These are phyloP conservation scores for Geotrichum klebahnii DNA, from an alignment of 1,139 yeast genomes.

Conservation along the genomic window DNA sequence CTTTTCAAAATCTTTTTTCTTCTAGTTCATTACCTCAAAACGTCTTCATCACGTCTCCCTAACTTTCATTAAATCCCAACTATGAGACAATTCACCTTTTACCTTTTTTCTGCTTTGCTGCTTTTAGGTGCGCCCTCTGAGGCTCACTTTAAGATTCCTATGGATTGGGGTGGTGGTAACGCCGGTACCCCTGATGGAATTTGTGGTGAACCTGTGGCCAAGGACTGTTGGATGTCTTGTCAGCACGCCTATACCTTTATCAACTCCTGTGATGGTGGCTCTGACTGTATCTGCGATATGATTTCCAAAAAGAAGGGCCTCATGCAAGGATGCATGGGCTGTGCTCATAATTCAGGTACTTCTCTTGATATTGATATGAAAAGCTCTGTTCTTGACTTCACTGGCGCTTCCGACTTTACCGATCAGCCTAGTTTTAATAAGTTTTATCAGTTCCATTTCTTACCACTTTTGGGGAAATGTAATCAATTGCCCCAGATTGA, in stretches of 20 bases:
- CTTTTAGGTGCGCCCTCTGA: conserved; percentile 11
- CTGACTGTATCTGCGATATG: conserved; percentile 17
- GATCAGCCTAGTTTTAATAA: conserved; percentile 14
- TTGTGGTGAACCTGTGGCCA: conserved; percentile 19
- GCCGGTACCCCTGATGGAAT: conserved; percentile 10
- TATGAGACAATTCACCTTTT: conserved; percentile 18
- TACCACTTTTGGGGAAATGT: conserved; percentile 16
- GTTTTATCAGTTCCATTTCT: conserved; percentile 18
- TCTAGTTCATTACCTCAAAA: background rate
- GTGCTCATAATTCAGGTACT: conserved; percentile 20
- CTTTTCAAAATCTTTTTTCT: background rate
- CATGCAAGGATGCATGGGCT: conserved; percentile 18
- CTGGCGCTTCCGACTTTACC: conserved; percentile 11
- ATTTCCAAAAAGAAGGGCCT: conserved; percentile 6
- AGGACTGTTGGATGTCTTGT: conserved; percentile 21
- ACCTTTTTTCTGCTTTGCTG: conserved; percentile 9
- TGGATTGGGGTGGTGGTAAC: conserved; percentile 6
- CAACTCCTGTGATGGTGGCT: conserved; percentile 10
- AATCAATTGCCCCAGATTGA: conserved; percentile 3
- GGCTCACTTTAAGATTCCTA: conserved; percentile 18
- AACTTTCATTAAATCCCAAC: conserved; percentile 15
- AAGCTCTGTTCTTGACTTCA: conserved; percentile 16
- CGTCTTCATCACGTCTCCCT: conserved; percentile 6
- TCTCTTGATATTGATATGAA: conserved; percentile 4
- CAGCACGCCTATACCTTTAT: conserved; percentile 20